Conservation (phyloP, 805 yeast species). For the Starmerella floris region DNA sequence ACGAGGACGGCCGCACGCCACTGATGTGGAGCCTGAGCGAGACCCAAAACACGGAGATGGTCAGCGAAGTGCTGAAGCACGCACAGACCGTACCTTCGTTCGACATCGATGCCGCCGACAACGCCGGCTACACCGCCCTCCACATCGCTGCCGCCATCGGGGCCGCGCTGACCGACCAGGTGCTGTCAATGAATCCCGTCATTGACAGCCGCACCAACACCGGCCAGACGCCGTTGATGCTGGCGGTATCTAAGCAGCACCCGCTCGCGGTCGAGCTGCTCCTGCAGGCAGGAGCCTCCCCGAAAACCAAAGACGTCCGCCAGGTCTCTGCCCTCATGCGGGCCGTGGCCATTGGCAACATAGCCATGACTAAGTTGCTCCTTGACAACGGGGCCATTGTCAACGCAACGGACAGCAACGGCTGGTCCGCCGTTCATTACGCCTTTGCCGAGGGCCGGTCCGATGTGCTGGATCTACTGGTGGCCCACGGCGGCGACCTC, state of each 20-base stretch:
- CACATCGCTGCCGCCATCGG: conserved; percentile 78
- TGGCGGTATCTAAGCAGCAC: conserved; percentile 62
- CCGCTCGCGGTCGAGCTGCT: conserved; percentile 40
- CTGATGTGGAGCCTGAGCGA: conserved; percentile 80
- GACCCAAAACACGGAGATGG: conserved; percentile 38
- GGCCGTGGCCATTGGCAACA: conserved; percentile 68
- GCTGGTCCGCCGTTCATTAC: conserved; percentile 83
- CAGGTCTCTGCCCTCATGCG: conserved; percentile 62
- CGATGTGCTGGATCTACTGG: conserved; percentile 52
- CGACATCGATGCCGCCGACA: conserved; percentile 63
- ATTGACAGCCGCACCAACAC: conserved; percentile 42
- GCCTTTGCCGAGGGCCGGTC: conserved; percentile 85
- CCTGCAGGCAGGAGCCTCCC: conserved; percentile 47
- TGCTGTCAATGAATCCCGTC: conserved; percentile 38
- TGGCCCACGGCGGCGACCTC: conserved; percentile 54
- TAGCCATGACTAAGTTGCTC: conserved; percentile 42
- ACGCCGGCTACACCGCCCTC: conserved; percentile 76
- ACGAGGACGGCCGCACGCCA: conserved; percentile 66
- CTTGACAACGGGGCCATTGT: conserved; percentile 46
- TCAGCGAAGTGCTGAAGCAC: conserved; percentile 34
- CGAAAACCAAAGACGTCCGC: conserved; percentile 51
- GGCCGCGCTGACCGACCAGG: conserved; percentile 36
- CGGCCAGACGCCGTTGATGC: conserved; percentile 64
- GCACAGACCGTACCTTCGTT: conserved; percentile 23
- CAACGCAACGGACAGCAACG: conserved; percentile 49